Conservation (phyloP, 176 grass and related monocot species). For the Avena sativa region DNA sequence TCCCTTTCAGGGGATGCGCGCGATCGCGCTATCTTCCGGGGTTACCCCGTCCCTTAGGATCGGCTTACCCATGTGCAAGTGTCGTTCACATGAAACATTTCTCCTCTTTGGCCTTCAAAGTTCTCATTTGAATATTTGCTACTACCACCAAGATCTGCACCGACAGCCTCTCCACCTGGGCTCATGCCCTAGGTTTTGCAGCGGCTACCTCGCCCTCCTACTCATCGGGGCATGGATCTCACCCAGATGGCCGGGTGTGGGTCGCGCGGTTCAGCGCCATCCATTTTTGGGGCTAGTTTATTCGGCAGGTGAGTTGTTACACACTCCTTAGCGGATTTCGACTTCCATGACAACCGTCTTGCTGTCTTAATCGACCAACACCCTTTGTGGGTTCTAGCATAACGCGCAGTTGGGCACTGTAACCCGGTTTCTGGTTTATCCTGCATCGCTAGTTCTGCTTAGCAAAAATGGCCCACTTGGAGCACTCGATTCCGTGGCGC, state of each 20-base stretch:
- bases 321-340: constrained; percentile 42
- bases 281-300: constrained; percentile 86
- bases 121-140: constrained; percentile 93
- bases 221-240: too few relatives aligned
- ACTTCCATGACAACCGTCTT: constrained; percentile 54
- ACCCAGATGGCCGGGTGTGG: constrained; percentile 43
- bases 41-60: constrained; percentile 79
- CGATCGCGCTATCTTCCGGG: constrained; percentile 47
- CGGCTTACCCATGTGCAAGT: constrained; percentile 85
- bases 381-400: constrained; percentile 58
- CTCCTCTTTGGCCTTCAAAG: constrained; percentile 85
- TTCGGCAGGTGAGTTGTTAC: constrained; percentile 86
- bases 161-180: too few relatives aligned
- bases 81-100: constrained; percentile 87
- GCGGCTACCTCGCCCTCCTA: too few relatives aligned
- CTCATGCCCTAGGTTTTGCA: too few relatives aligned
- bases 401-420: constrained; percentile 40
- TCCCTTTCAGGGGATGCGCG: constrained; percentile 51
- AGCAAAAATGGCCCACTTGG: constrained; percentile 71
- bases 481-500: constrained; percentile 52
- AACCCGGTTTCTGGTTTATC: constrained; percentile 43
- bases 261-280: constrained; percentile 63
- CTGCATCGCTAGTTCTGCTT: constrained; percentile 66
- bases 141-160: constrained; percentile 54
- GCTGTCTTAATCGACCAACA: constrained; percentile 62